Conservation (phyloP, 345 rosid genomes). For the Excoecaria cochinchinensis region DNA sequence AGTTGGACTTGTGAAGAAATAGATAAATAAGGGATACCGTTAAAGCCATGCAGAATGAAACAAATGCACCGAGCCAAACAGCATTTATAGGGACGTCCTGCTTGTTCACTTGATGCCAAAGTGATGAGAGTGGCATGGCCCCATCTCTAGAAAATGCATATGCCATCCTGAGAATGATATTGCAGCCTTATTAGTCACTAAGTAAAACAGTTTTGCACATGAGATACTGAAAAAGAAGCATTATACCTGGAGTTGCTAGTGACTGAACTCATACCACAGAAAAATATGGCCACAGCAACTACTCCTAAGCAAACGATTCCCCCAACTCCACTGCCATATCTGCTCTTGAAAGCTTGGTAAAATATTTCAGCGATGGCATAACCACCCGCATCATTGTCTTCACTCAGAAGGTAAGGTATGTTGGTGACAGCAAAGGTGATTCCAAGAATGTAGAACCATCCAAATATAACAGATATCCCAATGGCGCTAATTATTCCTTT, state of each 20-base stretch:
- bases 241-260: conserved; percentile 91
- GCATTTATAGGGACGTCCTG: conserved; percentile 86
- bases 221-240: background rate
- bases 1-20: background rate
- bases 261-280: conserved; percentile 96
- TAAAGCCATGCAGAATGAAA: conserved; percentile 93
- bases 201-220: background rate
- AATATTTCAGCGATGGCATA: conserved; percentile 91
- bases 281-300: conserved; percentile 84
- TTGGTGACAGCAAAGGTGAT: conserved; percentile 83
- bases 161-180: conserved; percentile 67
- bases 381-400: conserved; percentile 80
- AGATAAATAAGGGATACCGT: conserved; percentile 45
- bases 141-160: conserved; percentile 98
- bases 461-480: conserved; percentile 84
- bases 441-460: conserved; percentile 92
- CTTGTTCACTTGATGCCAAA: conserved; percentile 89
- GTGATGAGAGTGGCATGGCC: conserved; percentile 78
- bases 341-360: conserved; percentile 72
- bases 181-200: background rate
- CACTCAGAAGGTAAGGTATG: conserved; percentile 68
- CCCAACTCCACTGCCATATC: conserved; percentile 85
- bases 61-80: conserved; percentile 73
- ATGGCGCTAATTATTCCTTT: conserved; percentile 84
- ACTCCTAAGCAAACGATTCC: conserved; percentile 88